Evolutionary conservation across 139 green algal species (phyloP).

Genomic region (Chlorella sp.): DNA sequence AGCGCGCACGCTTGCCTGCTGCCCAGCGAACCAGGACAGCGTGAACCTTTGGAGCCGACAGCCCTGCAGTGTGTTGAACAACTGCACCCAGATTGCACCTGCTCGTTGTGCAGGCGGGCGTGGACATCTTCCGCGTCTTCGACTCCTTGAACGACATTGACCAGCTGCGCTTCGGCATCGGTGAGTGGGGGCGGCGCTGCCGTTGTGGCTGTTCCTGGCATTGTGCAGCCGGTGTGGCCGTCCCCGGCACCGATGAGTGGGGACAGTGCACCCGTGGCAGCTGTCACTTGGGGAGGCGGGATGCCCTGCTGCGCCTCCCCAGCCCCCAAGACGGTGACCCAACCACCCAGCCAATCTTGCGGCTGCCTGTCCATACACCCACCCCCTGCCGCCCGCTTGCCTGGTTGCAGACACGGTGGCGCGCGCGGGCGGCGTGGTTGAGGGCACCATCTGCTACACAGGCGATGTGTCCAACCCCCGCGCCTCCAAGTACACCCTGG

Average conservation of each 20-base stretch:
- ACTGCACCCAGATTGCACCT: not conserved
- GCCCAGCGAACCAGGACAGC: too few species aligned
- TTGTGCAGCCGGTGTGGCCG: too few species aligned
- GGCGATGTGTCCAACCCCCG: slow-evolving; percentile 79
- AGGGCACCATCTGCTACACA: slow-evolving; percentile 95
- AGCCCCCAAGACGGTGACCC: too few species aligned
- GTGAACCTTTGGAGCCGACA: too few species aligned
- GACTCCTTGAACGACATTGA: slow-evolving; percentile 90
- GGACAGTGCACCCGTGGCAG: too few species aligned
- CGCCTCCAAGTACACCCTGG: slow-evolving; percentile 80
- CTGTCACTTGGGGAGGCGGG: too few species aligned
- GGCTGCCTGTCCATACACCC: not conserved
- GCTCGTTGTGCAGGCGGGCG: slow-evolving; percentile 43
- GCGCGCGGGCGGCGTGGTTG: slow-evolving; percentile 73
- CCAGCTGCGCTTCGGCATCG: slow-evolving; percentile 91
- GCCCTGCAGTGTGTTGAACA: too few species aligned
- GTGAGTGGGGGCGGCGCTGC: not conserved
- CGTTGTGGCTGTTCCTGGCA: not conserved
- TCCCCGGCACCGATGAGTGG: too few species aligned
- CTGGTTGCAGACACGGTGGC: slow-evolving; percentile 55
- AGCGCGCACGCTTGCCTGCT: too few species aligned
- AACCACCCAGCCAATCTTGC: too few species aligned
- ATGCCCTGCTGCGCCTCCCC: too few species aligned
- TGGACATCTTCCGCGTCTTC: slow-evolving; percentile 95
- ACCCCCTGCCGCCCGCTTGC: not conserved